phyloP scores from a whole-genome alignment of 1,284 basidiomycete species.

The Pulchroboletus neoregius region DNA sequence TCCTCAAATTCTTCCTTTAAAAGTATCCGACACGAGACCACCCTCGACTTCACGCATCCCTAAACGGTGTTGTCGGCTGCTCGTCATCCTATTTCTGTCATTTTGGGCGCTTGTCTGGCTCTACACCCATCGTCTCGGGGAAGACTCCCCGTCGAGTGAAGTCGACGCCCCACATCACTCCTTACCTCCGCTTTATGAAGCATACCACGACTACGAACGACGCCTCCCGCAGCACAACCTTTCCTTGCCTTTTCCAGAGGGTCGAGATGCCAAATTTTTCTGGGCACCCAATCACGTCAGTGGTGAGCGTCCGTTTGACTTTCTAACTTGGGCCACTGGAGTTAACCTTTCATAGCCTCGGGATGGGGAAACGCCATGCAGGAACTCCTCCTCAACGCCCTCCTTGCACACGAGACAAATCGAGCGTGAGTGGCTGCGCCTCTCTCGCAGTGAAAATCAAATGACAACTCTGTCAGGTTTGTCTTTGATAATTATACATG shows the following conservation, averaged over 20 bases:
- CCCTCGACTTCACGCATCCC: slow-evolving; percentile 9
- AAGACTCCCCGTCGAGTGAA: slow-evolving; percentile 1
- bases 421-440: slow-evolving; percentile 40
- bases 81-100: slow-evolving; percentile 15
- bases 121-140: slow-evolving; percentile 3
- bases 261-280: slow-evolving; percentile 43
- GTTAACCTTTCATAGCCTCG: slow-evolving; percentile 30
- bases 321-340: too few species aligned
- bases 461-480: slow-evolving; percentile 32
- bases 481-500: slow-evolving; percentile 45
- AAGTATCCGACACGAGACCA: background rate
- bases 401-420: slow-evolving; percentile 44
- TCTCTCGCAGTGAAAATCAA: too few species aligned
- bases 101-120: slow-evolving; percentile 22
- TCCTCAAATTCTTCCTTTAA: slow-evolving; percentile 19
- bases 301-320: slow-evolving; percentile 28
- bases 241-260: slow-evolving; percentile 40
- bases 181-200: slow-evolving; percentile 45
- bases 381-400: slow-evolving; percentile 48
- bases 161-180: slow-evolving; percentile 4
- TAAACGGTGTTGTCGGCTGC: slow-evolving; percentile 21
- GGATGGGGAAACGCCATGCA: slow-evolving; percentile 63
- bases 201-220: slow-evolving; percentile 45
- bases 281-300: slow-evolving; percentile 48
- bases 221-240: slow-evolving; percentile 45